Evolutionary conservation across 208 protist species (phyloP).

Genomic region (Vickermania spadyakhi): DNA sequence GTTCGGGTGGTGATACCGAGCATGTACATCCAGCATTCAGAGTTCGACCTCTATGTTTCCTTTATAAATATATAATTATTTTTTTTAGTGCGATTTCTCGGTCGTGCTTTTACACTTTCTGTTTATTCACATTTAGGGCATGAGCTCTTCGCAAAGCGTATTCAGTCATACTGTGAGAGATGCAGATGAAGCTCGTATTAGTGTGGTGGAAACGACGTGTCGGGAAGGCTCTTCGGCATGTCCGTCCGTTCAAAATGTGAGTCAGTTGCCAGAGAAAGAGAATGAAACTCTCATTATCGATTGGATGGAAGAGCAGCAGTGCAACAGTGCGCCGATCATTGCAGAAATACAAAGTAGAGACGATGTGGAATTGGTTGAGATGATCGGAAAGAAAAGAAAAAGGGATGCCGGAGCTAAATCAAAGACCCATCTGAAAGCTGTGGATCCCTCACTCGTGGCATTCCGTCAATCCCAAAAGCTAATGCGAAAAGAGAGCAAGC

Average conservation of each 20-base stretch:
- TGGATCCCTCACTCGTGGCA: constrained; percentile 19
- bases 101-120: too few relatives aligned
- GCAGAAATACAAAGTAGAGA: too few relatives aligned
- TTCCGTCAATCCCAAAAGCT: constrained; percentile 59
- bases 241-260: neutral
- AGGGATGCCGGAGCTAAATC: neutral
- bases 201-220: too few relatives aligned
- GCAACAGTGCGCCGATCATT: neutral
- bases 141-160: too few relatives aligned
- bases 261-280: neutral
- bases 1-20: too few relatives aligned
- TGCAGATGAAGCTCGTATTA: too few relatives aligned
- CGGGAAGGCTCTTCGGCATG: too few relatives aligned
- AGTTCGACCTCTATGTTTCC: neutral
- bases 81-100: neutral
- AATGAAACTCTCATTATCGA: neutral
- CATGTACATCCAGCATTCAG: too few relatives aligned
- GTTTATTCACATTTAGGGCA: too few relatives aligned
- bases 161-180: too few relatives aligned
- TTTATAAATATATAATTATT: neutral
- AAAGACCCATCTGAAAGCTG: constrained; percentile 2
- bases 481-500: constrained; percentile 52
- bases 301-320: neutral
- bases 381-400: constrained; percentile 1
- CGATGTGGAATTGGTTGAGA: too few relatives aligned